Evolutionary conservation across 768 basidiomycete species (phyloP).

Genomic region (Tephrocybe sp.): DNA sequence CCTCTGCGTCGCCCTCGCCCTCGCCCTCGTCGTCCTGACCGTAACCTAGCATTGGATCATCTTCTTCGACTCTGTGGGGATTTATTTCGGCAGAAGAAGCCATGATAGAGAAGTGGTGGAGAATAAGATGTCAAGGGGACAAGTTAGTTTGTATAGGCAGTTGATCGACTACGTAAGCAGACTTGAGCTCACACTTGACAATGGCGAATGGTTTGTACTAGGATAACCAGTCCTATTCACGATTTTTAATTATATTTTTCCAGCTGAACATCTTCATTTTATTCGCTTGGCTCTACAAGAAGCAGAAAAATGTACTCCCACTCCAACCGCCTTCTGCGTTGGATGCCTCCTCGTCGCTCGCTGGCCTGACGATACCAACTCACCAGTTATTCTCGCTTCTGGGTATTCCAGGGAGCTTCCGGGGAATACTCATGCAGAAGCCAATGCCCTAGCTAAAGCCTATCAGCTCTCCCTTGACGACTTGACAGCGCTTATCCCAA

Average conservation of each 20-base stretch:
- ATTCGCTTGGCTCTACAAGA: constrained; percentile 67
- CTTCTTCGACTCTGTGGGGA: constrained; percentile 22
- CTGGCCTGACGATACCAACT: constrained; percentile 31
- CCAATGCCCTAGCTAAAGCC: constrained; percentile 84
- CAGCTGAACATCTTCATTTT: constrained; percentile 32
- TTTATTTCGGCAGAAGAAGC: constrained; percentile 44
- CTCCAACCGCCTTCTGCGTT: constrained; percentile 85
- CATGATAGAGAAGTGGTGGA: constrained; percentile 40
- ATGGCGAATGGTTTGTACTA: constrained; percentile 13
- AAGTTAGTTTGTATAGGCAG: constrained; percentile 12
- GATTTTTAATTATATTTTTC: background rate
- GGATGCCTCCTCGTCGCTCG: constrained; percentile 71
- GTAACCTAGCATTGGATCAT: constrained; percentile 61
- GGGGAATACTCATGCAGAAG: constrained; percentile 97
- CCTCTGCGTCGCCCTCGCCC: constrained; percentile 35
- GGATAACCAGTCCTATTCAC: background rate
- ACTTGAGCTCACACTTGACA: background rate
- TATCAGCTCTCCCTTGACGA: constrained; percentile 38
- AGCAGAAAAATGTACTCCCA: constrained; percentile 67
- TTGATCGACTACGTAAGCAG: constrained; percentile 20
- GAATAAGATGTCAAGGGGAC: constrained; percentile 3
- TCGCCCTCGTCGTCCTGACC: constrained; percentile 55
- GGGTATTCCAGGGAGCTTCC: constrained; percentile 89
- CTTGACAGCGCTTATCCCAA: constrained; percentile 43
- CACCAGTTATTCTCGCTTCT: constrained; percentile 60